A percentile compares a stretch with the other conserved stretches of the same genome.
These are phyloP conservation scores for Trichoderma atrobrunneum DNA, from an alignment of 2,329 filamentous ascomycete genomes.

Conservation along the genomic window DNA sequence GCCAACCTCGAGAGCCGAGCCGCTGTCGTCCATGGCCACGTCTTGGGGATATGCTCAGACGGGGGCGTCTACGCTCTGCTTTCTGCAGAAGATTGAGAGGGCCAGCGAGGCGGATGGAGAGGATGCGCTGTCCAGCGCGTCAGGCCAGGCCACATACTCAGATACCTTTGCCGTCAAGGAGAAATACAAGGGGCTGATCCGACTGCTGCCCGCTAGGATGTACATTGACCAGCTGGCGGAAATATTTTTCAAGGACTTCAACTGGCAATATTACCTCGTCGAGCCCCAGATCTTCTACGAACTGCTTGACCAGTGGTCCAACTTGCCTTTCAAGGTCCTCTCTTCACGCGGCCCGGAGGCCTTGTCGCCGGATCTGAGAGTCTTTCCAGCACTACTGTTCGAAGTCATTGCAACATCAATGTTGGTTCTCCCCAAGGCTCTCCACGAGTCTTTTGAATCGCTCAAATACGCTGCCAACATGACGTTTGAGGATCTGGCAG, in stretches of 20 bases:
- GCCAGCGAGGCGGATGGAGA: constrained; percentile 33
- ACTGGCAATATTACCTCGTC: constrained; percentile 57
- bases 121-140: constrained; percentile 19
- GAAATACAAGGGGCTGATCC: constrained; percentile 57
- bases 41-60: constrained; percentile 55
- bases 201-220: constrained; percentile 53
- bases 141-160: constrained; percentile 24
- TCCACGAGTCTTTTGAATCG: constrained; percentile 49
- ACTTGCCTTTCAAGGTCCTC: constrained; percentile 50
- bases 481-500: constrained; percentile 59
- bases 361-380: constrained; percentile 49
- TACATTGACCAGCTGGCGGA: constrained; percentile 54
- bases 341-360: constrained; percentile 49
- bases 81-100: constrained; percentile 54
- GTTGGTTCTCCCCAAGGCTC: constrained; percentile 48
- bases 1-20: constrained; percentile 26
- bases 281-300: constrained; percentile 52
- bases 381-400: constrained; percentile 59
- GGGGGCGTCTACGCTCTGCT: constrained; percentile 51
- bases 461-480: constrained; percentile 59
- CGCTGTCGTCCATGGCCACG: constrained; percentile 42
- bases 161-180: constrained; percentile 44
- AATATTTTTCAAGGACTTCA: constrained; percentile 56
- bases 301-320: constrained; percentile 55
- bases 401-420: constrained; percentile 56